Conservation (phyloP, 2,329 filamentous ascomycete genomes). For the Trichoderma endophyticum region DNA sequence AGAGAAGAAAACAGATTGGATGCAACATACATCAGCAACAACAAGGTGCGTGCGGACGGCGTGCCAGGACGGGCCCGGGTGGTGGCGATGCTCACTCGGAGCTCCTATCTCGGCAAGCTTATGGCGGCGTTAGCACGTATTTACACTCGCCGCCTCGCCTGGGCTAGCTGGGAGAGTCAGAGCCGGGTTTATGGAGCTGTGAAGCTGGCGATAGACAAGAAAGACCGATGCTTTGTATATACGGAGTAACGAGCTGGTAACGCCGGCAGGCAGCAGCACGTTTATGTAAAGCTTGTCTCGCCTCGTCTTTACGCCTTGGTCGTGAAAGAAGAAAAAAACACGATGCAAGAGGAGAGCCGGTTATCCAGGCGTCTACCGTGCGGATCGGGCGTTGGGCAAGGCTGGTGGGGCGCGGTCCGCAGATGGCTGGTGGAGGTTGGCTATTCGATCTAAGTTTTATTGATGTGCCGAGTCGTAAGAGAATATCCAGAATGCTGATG, state of each 20-base stretch:
- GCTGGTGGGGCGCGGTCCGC: conserved; percentile 15
- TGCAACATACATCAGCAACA: conserved; percentile 1
- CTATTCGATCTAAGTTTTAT: not conserved
- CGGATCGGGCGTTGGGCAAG: conserved; percentile 3
- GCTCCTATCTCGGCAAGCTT: conserved; percentile 19
- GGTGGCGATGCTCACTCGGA: conserved; percentile 16
- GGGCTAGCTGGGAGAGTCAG: not conserved
- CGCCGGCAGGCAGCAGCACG: not conserved
- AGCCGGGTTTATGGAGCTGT: not conserved
- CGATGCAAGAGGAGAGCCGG: not conserved
- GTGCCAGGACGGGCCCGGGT: conserved; percentile 6
- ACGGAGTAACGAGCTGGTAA: not conserved
- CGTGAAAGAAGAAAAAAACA: not conserved
- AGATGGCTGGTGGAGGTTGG: not conserved
- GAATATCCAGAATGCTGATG: not conserved
- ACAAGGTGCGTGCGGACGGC: not conserved
- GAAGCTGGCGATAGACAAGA: not conserved
- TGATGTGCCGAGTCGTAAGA: not conserved
- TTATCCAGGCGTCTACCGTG: not conserved
- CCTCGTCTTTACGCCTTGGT: not conserved
- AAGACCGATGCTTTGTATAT: not conserved
- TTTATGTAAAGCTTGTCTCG: not conserved
- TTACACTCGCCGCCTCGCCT: conserved; percentile 11
- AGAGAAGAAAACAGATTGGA: not conserved
- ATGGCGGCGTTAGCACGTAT: conserved; percentile 15